A percentile compares a stretch with the other conserved stretches of the same genome.
Conservation (phyloP, 352 stramenopile species). For the Pythium oligandrum region DNA sequence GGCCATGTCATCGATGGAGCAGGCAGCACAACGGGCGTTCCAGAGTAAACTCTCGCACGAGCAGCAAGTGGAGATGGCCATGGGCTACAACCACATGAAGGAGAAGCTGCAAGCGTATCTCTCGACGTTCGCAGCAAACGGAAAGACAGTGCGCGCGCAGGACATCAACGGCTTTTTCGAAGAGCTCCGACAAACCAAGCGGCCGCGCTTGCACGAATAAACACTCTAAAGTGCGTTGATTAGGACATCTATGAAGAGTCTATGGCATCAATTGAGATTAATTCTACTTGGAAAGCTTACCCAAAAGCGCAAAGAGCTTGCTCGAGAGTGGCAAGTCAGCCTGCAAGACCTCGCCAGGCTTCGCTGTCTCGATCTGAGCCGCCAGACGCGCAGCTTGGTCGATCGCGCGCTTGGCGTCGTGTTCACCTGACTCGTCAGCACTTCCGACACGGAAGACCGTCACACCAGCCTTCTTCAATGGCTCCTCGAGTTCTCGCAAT, state of each 20-base stretch:
- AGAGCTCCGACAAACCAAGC: slow-evolving; percentile 44
- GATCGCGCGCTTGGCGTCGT: slow-evolving; percentile 97
- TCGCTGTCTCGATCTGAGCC: slow-evolving; percentile 70
- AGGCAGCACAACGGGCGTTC: slow-evolving; percentile 44
- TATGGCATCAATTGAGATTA: too few relatives aligned
- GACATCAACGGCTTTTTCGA: slow-evolving; percentile 72
- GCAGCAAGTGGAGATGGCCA: slow-evolving; percentile 71
- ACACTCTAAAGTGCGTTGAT: background rate
- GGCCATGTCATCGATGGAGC: slow-evolving; percentile 28
- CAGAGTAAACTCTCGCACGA: slow-evolving; percentile 53
- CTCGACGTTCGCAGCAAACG: slow-evolving; percentile 41
- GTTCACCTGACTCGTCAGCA: slow-evolving; percentile 91
- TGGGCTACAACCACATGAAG: slow-evolving; percentile 72
- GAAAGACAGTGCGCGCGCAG: slow-evolving; percentile 63
- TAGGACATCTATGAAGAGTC: too few relatives aligned
- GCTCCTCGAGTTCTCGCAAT: slow-evolving; percentile 83
- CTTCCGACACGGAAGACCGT: slow-evolving; percentile 95
- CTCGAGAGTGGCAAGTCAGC: too few relatives aligned
- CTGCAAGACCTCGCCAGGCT: too few relatives aligned
- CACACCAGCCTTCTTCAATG: slow-evolving; percentile 55
- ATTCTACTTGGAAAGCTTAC: background rate
- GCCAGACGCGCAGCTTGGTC: slow-evolving; percentile 92
- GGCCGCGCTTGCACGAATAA: slow-evolving; percentile 28
- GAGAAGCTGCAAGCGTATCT: slow-evolving; percentile 65
- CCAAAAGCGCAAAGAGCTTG: too few relatives aligned